These are phyloP conservation scores for Tephrocybe sp. DNA, from an alignment of 768 basidiomycete genomes.

Conservation along the genomic window DNA sequence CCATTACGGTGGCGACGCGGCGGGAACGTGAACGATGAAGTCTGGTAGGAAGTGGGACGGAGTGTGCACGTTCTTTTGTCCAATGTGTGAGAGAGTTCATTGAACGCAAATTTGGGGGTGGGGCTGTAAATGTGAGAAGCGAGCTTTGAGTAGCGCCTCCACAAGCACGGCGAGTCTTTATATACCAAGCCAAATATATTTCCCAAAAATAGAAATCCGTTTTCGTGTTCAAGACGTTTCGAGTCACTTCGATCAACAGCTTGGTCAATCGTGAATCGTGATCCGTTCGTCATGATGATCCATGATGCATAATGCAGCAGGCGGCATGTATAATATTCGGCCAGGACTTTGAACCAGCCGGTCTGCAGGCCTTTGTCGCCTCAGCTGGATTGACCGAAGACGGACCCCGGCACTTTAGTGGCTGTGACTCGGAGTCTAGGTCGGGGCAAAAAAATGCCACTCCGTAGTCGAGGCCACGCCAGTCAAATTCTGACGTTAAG, in stretches of 20 bases:
- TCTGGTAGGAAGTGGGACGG: conserved; percentile 2
- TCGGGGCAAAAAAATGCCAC: no score
- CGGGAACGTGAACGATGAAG: conserved; percentile 3
- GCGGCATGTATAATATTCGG: not conserved
- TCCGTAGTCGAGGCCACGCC: no score
- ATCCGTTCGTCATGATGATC: not conserved
- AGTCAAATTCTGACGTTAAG: no score
- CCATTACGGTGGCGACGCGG: not conserved
- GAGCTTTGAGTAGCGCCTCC: no score
- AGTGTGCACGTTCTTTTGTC: conserved; percentile 6
- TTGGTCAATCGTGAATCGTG: conserved; percentile 1
- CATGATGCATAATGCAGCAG: not conserved
- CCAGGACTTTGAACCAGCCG: no score
- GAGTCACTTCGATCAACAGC: conserved; percentile 10
- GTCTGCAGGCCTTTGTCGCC: no score
- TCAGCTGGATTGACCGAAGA: no score
- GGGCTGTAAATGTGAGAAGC: no score
- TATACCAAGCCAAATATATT: conserved; percentile 3
- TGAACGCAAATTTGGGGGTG: no score
- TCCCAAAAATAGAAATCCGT: not conserved
- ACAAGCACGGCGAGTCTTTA: no score
- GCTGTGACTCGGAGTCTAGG: no score
- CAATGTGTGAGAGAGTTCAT: conserved; percentile 8
- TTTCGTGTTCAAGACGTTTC: not conserved
- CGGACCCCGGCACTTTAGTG: no score